Percentiles rank a stretch among this genome's conserved stretches.
Conservation (phyloP, 441 rosid species). For the Euphorbia schlechtendalii region DNA sequence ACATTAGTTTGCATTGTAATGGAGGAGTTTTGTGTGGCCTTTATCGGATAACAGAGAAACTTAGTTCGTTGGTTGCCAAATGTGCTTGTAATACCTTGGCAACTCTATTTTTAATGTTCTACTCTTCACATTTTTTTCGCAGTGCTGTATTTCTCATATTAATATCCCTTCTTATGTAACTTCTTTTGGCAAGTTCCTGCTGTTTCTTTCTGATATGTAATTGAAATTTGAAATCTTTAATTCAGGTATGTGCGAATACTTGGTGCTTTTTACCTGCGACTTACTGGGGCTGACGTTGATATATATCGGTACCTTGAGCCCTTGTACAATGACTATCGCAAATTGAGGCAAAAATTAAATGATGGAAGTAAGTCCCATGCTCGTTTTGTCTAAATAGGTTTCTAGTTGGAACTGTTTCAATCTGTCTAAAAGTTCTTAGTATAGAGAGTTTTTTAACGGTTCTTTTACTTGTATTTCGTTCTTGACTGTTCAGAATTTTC, state of each 20-base stretch:
- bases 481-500: slow-evolving; percentile 32
- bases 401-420: background rate
- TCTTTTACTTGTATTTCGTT: background rate
- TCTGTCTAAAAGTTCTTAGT: background rate
- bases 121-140: background rate
- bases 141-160: background rate
- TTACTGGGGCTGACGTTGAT: slow-evolving; percentile 76
- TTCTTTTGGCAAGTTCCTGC: background rate
- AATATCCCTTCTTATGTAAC: background rate
- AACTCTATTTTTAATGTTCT: background rate
- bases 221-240: background rate
- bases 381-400: background rate
- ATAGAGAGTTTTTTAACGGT: background rate
- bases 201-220: background rate
- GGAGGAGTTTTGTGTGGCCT: background rate
- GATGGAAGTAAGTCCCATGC: slow-evolving; percentile 59
- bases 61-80: background rate
- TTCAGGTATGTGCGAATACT: slow-evolving; percentile 78
- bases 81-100: background rate
- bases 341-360: slow-evolving; percentile 49
- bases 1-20: background rate
- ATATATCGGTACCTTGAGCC: slow-evolving; percentile 91
- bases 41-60: background rate
- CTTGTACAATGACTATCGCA: slow-evolving; percentile 77
- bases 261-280: slow-evolving; percentile 83